Evolutionary conservation across 2,329 filamentous ascomycete species (phyloP).

Genomic region (Dothiorella sarmentorum): DNA sequence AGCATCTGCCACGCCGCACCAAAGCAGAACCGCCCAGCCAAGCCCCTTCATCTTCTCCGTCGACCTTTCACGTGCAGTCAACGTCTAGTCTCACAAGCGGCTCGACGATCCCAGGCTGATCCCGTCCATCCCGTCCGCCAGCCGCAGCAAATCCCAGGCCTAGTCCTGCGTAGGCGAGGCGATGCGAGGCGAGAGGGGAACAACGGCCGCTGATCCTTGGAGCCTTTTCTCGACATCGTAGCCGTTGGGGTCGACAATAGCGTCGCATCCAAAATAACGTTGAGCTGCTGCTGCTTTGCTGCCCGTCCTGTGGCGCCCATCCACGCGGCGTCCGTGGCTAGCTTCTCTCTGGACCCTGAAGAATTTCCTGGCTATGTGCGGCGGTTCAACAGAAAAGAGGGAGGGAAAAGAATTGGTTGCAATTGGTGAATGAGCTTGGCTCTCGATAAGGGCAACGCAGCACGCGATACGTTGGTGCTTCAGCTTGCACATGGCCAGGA

Average conservation of each 20-base stretch:
- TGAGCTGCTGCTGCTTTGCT: neutral
- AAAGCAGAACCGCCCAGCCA: neutral
- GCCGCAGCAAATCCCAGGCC: neutral
- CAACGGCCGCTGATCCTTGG: too few species aligned
- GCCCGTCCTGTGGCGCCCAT: neutral
- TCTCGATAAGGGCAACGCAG: neutral
- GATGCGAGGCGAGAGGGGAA: too few species aligned
- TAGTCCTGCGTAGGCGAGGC: neutral
- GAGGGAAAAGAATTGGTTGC: neutral
- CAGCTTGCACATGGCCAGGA: too few species aligned
- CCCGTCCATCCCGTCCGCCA: neutral
- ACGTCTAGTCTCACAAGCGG: neutral
- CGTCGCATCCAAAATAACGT: neutral
- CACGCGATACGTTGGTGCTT: neutral
- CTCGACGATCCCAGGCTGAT: constrained; percentile 4
- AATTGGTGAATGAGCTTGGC: neutral
- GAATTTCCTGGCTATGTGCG: neutral
- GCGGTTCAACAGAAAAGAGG: neutral
- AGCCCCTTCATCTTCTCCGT: neutral
- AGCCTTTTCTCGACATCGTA: too few species aligned
- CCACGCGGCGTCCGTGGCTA: neutral
- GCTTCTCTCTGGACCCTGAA: constrained; percentile 12
- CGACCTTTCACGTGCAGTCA: neutral
- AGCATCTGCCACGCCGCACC: neutral
- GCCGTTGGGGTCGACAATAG: too few species aligned